Evolutionary conservation across 352 stramenopile species (phyloP), one percentile per base, ranked within the genome.

Genomic region (Saprolegnia parasitica): DNA sequence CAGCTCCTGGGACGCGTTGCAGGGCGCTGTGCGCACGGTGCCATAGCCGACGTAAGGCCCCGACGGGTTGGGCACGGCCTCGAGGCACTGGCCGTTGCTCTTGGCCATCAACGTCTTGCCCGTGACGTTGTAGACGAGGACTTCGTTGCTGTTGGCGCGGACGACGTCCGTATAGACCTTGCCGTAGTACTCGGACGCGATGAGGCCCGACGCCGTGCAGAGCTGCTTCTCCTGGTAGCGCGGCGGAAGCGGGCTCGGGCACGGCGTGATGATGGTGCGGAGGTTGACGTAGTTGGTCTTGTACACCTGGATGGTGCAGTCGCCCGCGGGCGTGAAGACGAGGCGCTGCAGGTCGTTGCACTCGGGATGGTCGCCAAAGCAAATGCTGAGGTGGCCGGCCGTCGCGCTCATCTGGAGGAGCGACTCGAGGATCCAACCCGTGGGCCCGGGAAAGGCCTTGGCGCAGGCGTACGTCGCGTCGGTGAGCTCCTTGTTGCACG

Each of bases 21-120:
- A 60, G 1, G 52, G 3, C 52, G 3, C 4, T 9, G 52, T 60
- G 42, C n/a, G n/a, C n/a, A 55, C 47, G n/a, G 1, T 11, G 13
- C n/a, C 13, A 8, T 20, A 2, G 52, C n/a, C n/a, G 3, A 49
- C 1, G 42, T 49, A 49, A 2, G 29, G 29, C 2, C 5, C 2
- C n/a, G n/a, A 5, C 24, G n/a, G n/a, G 24, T 5, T 5, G n/a
- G 47, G 47, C 24, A 55, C 47, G 35, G 52, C 52, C 4, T 60
- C 52, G 3, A 60, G 9, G 52, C 52, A 60, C 35, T 60, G 52
- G 24, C 52, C 52, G 35, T 60, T 60, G 13, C 13, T 26, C 52
- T 60, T 60, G 52, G 52, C 52, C 1, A 60, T 9, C 3, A 60
- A 4, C 24, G 24, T 26, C 13, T 60, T 15, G 11, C 1, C 10